Conservation (phyloP, 306 rosid genomes). For the Amphicarpaea edgeworthii region DNA sequence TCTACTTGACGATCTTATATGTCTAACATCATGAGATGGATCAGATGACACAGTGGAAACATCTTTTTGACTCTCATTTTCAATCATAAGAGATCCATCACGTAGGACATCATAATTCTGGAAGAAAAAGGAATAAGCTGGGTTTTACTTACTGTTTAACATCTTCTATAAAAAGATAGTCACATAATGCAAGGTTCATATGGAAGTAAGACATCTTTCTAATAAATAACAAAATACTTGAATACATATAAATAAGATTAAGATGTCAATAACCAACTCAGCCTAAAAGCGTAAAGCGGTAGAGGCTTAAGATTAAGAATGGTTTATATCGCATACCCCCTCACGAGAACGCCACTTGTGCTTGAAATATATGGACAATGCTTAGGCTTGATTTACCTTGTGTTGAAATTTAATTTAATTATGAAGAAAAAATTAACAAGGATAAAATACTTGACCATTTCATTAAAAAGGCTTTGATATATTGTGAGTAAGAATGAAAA, state of each 20-base stretch:
- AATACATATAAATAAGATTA: conserved; percentile 23
- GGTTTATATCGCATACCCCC: conserved; percentile 28
- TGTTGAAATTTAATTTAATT: conserved; percentile 7
- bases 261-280: conserved; percentile 32
- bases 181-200: conserved; percentile 20
- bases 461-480: conserved; percentile 20
- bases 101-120: conserved; percentile 69
- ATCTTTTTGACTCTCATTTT: conserved; percentile 71
- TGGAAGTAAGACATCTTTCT: conserved; percentile 31
- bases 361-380: conserved; percentile 17
- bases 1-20: conserved; percentile 79
- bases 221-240: conserved; percentile 3
- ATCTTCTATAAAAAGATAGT: conserved; percentile 35
- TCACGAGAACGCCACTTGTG: conserved; percentile 4
- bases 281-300: neutral
- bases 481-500: neutral
- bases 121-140: conserved; percentile 34
- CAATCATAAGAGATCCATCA: conserved; percentile 64
- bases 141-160: conserved; percentile 32
- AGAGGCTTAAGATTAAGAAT: neutral
- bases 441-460: conserved; percentile 30
- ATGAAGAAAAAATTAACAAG: neutral
- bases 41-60: conserved; percentile 59
- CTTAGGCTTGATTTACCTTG: conserved; percentile 13
- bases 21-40: conserved; percentile 70